Conservation (phyloP, 1,139 yeast genomes). For the Wickerhamomyces sp. region DNA sequence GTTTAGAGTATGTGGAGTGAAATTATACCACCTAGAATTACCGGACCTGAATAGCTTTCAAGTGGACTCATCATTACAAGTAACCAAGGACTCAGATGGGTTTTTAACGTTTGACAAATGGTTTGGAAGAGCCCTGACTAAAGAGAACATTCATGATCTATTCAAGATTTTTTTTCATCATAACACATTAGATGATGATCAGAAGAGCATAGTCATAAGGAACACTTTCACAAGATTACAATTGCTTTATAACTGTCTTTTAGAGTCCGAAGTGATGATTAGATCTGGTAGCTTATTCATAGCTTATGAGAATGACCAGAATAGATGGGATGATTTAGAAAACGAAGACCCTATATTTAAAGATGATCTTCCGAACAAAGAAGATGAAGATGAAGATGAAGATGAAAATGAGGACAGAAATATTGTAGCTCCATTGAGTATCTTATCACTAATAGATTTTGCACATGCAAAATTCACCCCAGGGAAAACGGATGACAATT, state of each 20-base stretch:
- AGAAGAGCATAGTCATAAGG: constrained; percentile 31
- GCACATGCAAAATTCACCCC: constrained; percentile 74
- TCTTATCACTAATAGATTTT: constrained; percentile 75
- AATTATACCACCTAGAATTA: constrained; percentile 34
- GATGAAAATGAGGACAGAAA: constrained; percentile 31
- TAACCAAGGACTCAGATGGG: constrained; percentile 28
- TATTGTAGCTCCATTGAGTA: constrained; percentile 29
- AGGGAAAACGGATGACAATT: constrained; percentile 70
- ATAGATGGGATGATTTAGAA: constrained; percentile 40
- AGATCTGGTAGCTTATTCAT: constrained; percentile 73
- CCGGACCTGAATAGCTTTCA: constrained; percentile 11
- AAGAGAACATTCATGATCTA: constrained; percentile 42
- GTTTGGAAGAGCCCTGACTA: constrained; percentile 61
- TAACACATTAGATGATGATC: constrained; percentile 27
- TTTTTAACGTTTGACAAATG: constrained; percentile 56
- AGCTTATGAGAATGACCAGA: constrained; percentile 63
- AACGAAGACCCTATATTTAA: constrained; percentile 38
- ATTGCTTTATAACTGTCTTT: constrained; percentile 57
- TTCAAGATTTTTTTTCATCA: constrained; percentile 48
- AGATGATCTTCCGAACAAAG: constrained; percentile 31
- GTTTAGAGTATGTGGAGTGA: constrained; percentile 88
- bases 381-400: constrained; percentile 28
- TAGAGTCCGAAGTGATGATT: constrained; percentile 60
- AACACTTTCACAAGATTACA: constrained; percentile 56
- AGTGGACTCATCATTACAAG: constrained; percentile 15